Evolutionary conservation across 1,139 yeast species (phyloP), one percentile per base, ranked within the genome.

Genomic region (Nematodospora anomalae): DNA sequence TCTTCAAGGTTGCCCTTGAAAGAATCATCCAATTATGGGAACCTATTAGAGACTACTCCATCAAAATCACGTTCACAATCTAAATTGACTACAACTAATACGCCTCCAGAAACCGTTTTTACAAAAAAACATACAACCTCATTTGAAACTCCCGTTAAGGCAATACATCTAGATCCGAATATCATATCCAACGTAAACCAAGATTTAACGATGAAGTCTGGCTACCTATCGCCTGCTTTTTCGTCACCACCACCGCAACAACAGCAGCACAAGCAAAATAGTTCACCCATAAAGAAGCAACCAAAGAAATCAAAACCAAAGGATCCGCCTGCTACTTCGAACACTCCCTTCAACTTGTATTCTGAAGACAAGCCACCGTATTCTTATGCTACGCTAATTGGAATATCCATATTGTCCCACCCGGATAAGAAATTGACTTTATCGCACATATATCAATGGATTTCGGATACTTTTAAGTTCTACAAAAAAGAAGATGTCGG

Each of bases 391-490:
- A 83, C 92, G 28, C 71, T 92, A 44, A 92, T 92, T 45, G 97
- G 97, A 4, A 83, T 92, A 82, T 92, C 97, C 2, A 89, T 92
- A 38, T 67, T 92, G 45, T 80, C 95, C 43, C 81, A 95, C n/a
- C 80, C 82, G 1, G 82, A 79, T 20, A 80, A 88, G 42, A 79
- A 80, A 51, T 73, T 94, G 37, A 92, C 98, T 1, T 71, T 92
- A 38, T 80, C 97, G 0, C 96, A 89, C 54, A 94, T 92, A 36
- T 92, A 92, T 65, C 76, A 72, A 48, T 92, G 98, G 98, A 94
- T 92, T 34, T 80, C 95, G 11, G 82, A 81, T 36, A 85, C 95
- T 27, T 92, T 90, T 62, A 77, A 73, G 45, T 92, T 83, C 59
- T 94, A 92, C 60, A 79, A 83, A 46, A 79, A 79, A 45, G 86